phyloP scores from a whole-genome alignment of 1,139 yeast genomes.

The Geotrichum phurueaensis region DNA sequence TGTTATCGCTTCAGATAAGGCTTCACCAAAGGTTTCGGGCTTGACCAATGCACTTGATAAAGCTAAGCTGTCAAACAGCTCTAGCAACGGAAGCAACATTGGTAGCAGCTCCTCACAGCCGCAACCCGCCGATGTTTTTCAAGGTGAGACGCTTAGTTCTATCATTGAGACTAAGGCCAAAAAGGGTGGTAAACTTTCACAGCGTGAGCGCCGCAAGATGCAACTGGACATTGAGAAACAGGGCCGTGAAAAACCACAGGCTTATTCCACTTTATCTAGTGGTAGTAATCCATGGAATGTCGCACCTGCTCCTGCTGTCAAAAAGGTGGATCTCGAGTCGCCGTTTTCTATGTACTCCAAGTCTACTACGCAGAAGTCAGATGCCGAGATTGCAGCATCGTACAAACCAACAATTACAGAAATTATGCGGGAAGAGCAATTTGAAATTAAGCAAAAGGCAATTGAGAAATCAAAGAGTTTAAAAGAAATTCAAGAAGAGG shows the following conservation, averaged over 20 bases:
- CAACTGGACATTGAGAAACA: slow-evolving; percentile 21
- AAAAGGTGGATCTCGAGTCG: not conserved
- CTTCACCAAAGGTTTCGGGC: not conserved
- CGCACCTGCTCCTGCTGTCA: slow-evolving; percentile 5
- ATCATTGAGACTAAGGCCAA: slow-evolving; percentile 7
- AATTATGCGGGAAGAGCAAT: slow-evolving; percentile 46
- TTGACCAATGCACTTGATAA: not conserved
- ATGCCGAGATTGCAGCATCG: slow-evolving; percentile 14
- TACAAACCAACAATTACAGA: slow-evolving; percentile 34
- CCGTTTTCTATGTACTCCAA: slow-evolving; percentile 12
- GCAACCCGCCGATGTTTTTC: not conserved
- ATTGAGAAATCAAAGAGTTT: slow-evolving; percentile 42
- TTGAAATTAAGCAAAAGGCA: slow-evolving; percentile 39
- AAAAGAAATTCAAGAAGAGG: slow-evolving; percentile 69
- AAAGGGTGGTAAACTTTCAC: slow-evolving; percentile 38
- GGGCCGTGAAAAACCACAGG: slow-evolving; percentile 4
- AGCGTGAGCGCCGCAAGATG: slow-evolving; percentile 46
- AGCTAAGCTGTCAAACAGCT: not conserved
- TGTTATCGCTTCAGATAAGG: not conserved
- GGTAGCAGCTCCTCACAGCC: not conserved
- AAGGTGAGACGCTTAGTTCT: slow-evolving; percentile 10
- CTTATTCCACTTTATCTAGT: slow-evolving; percentile 12
- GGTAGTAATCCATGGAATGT: slow-evolving; percentile 24
- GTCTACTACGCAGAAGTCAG: slow-evolving; percentile 2
- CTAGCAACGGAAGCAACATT: not conserved